Evolutionary conservation across 257 asterid genomes (phyloP), one percentile per base, ranked within the genome.

Genomic region (Avicennia marina): DNA sequence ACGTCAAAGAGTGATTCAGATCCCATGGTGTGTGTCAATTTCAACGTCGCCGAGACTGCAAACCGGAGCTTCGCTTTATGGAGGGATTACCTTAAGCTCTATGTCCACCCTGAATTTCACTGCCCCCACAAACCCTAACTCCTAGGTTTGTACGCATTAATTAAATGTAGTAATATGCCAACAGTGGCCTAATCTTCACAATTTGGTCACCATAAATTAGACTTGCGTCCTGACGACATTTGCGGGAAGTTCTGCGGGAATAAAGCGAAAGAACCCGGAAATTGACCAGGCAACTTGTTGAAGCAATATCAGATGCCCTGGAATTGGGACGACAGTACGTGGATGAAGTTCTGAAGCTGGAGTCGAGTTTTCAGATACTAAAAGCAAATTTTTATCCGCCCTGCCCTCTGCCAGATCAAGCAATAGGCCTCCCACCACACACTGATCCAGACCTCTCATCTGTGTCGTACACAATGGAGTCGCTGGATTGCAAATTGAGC

Each of bases 41-140:
- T 60, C 8, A 56, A 67, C 10, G 59, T 68, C 20, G 38, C 61
- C 12, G 63, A 47, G 10, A 43, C 71, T 11, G 21, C 75, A 0
- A 63, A 58, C 40, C 64, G 73, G 43, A 65, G 29, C 10, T 34
- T 66, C 34, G 60, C 67, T 27, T 40, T 79, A 11, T 79, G 86
- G 86, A 70, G 87, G 48, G 87, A 77, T 44, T 72, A 54, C 38
- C 43, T 81, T 0, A 81, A 81, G 60, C 64, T 68, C 57, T 53
- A 69, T 21, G 75, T 74, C 2, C 81, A 72, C 49, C 87, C 87
- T 21, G 53, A 69, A 0, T 74, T 80, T 19, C 74, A 80, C 75
- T 77, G 69, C n/a, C 87, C 81, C 2, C 6, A 27, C 2, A 49
- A 71, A 33, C 84, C 87, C 15, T 55, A 39, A 16, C 8, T 2